A percentile compares a stretch with the other conserved stretches of the same genome.
Evolutionary conservation across 176 grass and related monocot genomes (phyloP).

Genomic region (Oryza rufipogon): DNA sequence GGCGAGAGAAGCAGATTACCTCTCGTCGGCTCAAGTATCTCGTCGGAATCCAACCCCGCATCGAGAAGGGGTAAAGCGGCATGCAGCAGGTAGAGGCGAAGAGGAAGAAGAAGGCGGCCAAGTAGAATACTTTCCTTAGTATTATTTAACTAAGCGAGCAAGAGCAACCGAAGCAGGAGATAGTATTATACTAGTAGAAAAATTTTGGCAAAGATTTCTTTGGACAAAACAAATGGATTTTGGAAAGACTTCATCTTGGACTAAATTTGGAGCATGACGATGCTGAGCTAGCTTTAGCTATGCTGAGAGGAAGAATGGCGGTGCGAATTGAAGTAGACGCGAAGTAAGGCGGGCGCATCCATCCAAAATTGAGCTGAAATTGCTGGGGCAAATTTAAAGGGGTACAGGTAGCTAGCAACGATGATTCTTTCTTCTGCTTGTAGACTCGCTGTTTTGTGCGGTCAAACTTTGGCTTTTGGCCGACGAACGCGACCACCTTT

Average conservation of each 20-base stretch:
- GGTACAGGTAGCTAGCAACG: too few relatives aligned
- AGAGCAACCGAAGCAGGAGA: neutral
- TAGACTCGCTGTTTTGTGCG: neutral
- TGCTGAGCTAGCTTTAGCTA: neutral
- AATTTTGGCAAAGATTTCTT: neutral
- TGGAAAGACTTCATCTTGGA: neutral
- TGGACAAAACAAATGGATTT: neutral
- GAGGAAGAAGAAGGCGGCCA: neutral
- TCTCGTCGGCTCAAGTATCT: neutral
- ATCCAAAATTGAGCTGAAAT: neutral
- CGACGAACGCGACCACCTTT: neutral
- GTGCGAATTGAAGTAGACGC: neutral
- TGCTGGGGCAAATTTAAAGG: neutral
- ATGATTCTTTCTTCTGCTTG: neutral
- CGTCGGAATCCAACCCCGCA: neutral
- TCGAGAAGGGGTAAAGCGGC: neutral
- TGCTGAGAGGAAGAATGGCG: neutral
- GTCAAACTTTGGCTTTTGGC: neutral
- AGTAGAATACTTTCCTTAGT: neutral
- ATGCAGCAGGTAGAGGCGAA: neutral
- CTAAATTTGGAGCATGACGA: neutral
- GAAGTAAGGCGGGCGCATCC: neutral
- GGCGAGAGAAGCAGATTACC: neutral
- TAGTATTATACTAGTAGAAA: neutral
- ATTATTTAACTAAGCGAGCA: conserved; percentile 9